Conservation (phyloP, 352 stramenopile species). For the Globisporangium echinulatum region DNA sequence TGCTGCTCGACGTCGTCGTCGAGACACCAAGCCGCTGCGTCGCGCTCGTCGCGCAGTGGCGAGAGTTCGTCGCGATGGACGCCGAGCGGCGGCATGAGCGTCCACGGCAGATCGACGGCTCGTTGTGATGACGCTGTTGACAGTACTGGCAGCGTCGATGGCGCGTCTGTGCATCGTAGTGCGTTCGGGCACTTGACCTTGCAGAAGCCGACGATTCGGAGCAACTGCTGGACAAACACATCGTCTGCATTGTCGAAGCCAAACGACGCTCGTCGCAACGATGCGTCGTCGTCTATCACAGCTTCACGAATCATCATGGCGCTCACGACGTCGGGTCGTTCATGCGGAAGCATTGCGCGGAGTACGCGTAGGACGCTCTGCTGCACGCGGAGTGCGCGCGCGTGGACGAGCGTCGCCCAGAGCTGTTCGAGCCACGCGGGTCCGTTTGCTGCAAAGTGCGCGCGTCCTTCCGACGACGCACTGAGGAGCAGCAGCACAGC, state of each 20-base stretch:
- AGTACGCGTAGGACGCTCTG: slow-evolving; percentile 62
- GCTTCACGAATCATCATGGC: slow-evolving; percentile 13
- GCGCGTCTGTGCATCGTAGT: not conserved
- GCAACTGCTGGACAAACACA: slow-evolving; percentile 37
- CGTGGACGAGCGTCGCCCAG: slow-evolving; percentile 37
- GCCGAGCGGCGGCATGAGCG: slow-evolving; percentile 20
- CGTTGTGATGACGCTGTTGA: not conserved
- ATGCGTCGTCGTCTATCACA: not conserved
- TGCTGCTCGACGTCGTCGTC: slow-evolving; percentile 3
- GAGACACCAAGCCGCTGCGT: slow-evolving; percentile 5
- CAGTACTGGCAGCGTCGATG: not conserved
- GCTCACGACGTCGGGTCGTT: slow-evolving; percentile 22
- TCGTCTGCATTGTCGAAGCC: slow-evolving; percentile 22
- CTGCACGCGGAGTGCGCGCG: slow-evolving; percentile 44
- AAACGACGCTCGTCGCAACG: not conserved
- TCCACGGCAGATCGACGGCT: slow-evolving; percentile 14
- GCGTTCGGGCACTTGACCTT: slow-evolving; percentile 18
- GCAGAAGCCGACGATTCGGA: slow-evolving; percentile 42
- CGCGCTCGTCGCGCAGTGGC: not conserved
- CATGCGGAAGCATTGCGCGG: slow-evolving; percentile 24
- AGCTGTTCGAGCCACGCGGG: slow-evolving; percentile 49
- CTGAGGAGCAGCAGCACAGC: slow-evolving; percentile 36
- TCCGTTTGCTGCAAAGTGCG: slow-evolving; percentile 31
- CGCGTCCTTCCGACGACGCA: slow-evolving; percentile 41
- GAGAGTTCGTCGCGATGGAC: slow-evolving; percentile 31